Base-by-base conservation (phyloP, 2,329 filamentous ascomycete species). In the Lecanicillium sp. region DNA sequence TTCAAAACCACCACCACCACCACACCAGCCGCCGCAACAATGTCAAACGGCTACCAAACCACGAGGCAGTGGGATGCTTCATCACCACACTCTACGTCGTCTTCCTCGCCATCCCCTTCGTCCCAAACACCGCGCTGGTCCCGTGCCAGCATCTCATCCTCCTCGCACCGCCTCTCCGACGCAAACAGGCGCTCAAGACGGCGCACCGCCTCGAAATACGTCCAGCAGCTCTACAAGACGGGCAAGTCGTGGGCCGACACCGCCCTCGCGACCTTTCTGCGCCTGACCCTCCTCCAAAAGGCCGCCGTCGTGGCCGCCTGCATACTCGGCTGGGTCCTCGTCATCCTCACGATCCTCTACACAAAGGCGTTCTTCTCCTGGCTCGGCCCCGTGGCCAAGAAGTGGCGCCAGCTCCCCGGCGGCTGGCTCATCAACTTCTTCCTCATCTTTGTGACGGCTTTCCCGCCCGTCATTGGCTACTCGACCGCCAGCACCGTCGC, bases 391-490 rank as follows among this genome's bases (percentile, higher is more conserved):
- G 61, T 80, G 11, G 86, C 89, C 16, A 71, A 80, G 57, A 73
- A 75, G 47, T 95, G 88, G 88, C 78, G 86, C 52, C 71, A 77
- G 20, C 65, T 88, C 5, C 73, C 68, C 1, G 79, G 73, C 37
- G 90, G 87, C 31, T 92, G 78, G 69, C 67, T 75, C 43, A 74
- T 95, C 35, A 69, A 92, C 29, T 94, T 87, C 76, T 57, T 74
- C 22, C 65, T 85, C 50, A 81, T 84, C 27, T 87, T 89, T 57
- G 56, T 74, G 29, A 83, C 88, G 13, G 85, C 82, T 3, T 94
- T 95, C 58, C 89, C 89, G 15, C 89, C 89, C 3, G 61, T 94
- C 51, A 82, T 95, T 46, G 89, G 89, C 12, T 95, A 94, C 67
- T 85, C 82, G 44, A 85, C 83, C 2, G 80, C 82, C 50, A 63